These are phyloP conservation scores for Trichophyton rubrum DNA, from an alignment of 2,329 filamentous ascomycete genomes.

Conservation along the genomic window DNA sequence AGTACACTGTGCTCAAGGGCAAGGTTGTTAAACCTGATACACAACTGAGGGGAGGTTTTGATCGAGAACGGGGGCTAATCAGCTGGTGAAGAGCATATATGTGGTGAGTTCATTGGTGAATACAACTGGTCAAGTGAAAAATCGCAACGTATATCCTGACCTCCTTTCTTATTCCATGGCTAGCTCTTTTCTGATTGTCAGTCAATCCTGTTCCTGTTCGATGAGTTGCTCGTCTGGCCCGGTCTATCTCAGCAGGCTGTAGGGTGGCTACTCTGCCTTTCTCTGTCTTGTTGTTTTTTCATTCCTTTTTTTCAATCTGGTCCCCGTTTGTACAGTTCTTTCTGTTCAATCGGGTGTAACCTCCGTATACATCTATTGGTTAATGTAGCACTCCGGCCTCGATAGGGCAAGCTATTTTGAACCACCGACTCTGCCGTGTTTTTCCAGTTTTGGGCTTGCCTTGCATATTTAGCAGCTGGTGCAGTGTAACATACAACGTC, in stretches of 20 bases:
- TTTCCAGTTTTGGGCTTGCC: neutral
- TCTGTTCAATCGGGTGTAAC: neutral
- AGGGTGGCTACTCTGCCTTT: neutral
- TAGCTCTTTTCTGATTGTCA: neutral
- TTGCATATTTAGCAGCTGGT: neutral
- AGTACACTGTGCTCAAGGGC: slow-evolving; percentile 79
- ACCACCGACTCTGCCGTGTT: neutral
- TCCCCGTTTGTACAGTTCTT: neutral
- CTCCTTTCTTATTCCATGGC: neutral
- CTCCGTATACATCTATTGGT: neutral
- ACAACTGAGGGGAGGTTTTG: slow-evolving; percentile 82
- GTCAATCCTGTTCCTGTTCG: neutral
- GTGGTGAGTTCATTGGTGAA: neutral
- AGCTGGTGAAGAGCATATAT: slow-evolving; percentile 56
- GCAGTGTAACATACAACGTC: neutral
- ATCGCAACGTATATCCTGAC: neutral
- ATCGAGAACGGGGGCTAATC: slow-evolving; percentile 62
- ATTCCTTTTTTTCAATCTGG: neutral
- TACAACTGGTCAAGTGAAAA: neutral
- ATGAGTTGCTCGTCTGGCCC: neutral
- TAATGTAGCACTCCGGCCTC: neutral
- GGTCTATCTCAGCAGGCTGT: neutral
- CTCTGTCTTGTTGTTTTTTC: neutral
- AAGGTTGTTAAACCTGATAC: slow-evolving; percentile 83
- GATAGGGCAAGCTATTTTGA: neutral